Base-by-base conservation (phyloP, 2,329 filamentous ascomycete species). In the Colletotrichum brevisporum region DNA sequence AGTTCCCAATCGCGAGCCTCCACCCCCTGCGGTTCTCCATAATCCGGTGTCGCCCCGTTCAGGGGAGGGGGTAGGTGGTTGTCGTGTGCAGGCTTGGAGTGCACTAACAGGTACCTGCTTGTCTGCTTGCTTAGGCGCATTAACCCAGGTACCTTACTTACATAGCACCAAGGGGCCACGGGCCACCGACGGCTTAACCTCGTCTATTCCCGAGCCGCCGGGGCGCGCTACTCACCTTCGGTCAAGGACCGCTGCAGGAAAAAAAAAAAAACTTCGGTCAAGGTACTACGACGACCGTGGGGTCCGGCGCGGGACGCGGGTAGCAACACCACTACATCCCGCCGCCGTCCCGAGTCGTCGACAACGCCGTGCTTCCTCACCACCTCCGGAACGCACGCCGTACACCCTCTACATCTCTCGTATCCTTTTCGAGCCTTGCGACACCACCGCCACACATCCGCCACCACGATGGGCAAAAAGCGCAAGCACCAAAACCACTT, bases 401-500 rank as follows among this genome's bases (percentile, higher is more conserved):
- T 27, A 43, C 26, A 24, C 24, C 31, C 27, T 48, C 36, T 8
- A 6, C 57, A 9, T 50, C 48, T 18, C 18, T 39, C n/a, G 9
- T 6, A 27, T 27, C 4, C 24, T 31, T 31, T 41, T 9, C 43
- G 15, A 59, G 39, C 56, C 45, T 48, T 24, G 21, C 21, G n/a
- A 36, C 58, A 15, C 41, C 27, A 41, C 16, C 31, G 54, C 13
- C 27, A 52, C 15, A 58, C 21, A 24, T 24, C 16, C 45, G 16
- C 45, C 24, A 57, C 13, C 27, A 52, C 15, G 53, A 83, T 82
- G 80, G 77, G 73, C 61, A 83, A 81, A 71, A 84, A 83, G 75
- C 82, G 82, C 71, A 86, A 85, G 79, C 71, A 67, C 65, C 63
- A 57, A 59, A 67, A 43, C 63, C 68, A 63, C 61, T 63, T 70